Percentiles rank a stretch among this genome's conserved stretches.
phyloP scores from a whole-genome alignment of 2,329 filamentous ascomycete species.

The Aspergillus japonicus region DNA sequence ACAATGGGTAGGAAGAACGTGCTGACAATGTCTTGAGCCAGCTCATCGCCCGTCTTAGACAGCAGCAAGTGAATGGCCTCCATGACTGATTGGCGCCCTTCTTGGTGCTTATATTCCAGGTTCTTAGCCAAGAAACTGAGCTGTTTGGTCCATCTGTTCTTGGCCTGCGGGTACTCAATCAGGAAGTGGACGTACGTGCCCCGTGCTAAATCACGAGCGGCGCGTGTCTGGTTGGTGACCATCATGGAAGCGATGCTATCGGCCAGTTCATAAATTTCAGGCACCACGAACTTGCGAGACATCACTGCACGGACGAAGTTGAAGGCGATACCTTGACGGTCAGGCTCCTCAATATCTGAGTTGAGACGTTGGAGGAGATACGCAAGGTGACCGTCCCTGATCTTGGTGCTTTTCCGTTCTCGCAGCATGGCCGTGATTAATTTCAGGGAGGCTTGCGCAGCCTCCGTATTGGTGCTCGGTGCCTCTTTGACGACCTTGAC shows the following conservation, averaged over 20 bases:
- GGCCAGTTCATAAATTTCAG: constrained; percentile 84
- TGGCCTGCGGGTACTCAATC: constrained; percentile 89
- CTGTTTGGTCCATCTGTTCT: constrained; percentile 84
- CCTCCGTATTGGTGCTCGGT: constrained; percentile 74
- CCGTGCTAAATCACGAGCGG: constrained; percentile 81
- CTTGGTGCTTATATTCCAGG: constrained; percentile 82
- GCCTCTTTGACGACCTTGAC: constrained; percentile 76
- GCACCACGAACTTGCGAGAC: constrained; percentile 79
- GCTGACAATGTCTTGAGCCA: constrained; percentile 76
- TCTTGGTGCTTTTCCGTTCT: constrained; percentile 70
- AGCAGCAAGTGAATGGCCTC: constrained; percentile 86
- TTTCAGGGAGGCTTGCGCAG: constrained; percentile 85
- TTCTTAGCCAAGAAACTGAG: constrained; percentile 87
- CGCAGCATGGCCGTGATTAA: constrained; percentile 80
- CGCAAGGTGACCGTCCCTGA: constrained; percentile 80
- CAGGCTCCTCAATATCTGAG: constrained; percentile 86
- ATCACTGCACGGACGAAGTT: constrained; percentile 88
- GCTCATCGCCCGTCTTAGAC: constrained; percentile 76
- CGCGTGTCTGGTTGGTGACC: constrained; percentile 91
- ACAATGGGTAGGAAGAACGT: constrained; percentile 85
- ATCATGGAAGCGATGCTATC: constrained; percentile 89
- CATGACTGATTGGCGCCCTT: constrained; percentile 88
- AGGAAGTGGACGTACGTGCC: constrained; percentile 93
- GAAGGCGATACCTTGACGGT: constrained; percentile 89
- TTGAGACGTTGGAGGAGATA: constrained; percentile 78